A percentile compares a stretch with the other conserved stretches of the same genome.
These are phyloP conservation scores for Penicillium sp. DNA, from an alignment of 2,329 filamentous ascomycete species.

Conservation along the genomic window DNA sequence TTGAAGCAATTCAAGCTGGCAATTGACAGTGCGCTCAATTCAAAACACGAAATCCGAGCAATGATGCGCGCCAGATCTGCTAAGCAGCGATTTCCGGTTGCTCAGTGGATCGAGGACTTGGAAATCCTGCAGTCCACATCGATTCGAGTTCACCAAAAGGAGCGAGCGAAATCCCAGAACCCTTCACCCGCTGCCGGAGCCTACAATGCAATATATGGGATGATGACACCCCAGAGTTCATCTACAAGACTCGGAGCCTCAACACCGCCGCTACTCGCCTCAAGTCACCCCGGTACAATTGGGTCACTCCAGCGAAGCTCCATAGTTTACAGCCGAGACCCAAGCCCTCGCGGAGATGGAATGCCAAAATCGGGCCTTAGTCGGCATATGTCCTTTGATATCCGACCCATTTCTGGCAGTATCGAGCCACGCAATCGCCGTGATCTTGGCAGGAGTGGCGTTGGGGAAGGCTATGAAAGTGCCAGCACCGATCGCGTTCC, in stretches of 20 bases:
- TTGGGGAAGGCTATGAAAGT: slow-evolving; percentile 32
- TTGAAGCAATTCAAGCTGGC: slow-evolving; percentile 67
- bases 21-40: slow-evolving; percentile 63
- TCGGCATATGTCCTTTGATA: slow-evolving; percentile 42
- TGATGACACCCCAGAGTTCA: slow-evolving; percentile 31
- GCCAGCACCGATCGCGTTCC: slow-evolving; percentile 23
- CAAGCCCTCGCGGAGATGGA: slow-evolving; percentile 34
- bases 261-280: slow-evolving; percentile 36
- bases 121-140: slow-evolving; percentile 63
- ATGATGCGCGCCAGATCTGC: slow-evolving; percentile 67
- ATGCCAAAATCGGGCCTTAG: slow-evolving; percentile 36
- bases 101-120: slow-evolving; percentile 66
- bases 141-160: slow-evolving; percentile 59
- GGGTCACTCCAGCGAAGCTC: slow-evolving; percentile 43
- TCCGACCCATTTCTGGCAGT: slow-evolving; percentile 44
- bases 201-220: slow-evolving; percentile 45
- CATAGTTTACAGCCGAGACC: slow-evolving; percentile 42
- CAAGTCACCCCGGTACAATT: slow-evolving; percentile 36
- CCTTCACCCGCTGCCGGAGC: slow-evolving; percentile 38
- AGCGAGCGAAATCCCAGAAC: slow-evolving; percentile 32
- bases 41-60: slow-evolving; percentile 57
- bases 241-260: slow-evolving; percentile 22
- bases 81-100: slow-evolving; percentile 67
- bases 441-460: slow-evolving; percentile 27
- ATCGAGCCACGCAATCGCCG: slow-evolving; percentile 32